phyloP scores from a whole-genome alignment of 352 stramenopile species.

The Globisporangium recalcitrans region DNA sequence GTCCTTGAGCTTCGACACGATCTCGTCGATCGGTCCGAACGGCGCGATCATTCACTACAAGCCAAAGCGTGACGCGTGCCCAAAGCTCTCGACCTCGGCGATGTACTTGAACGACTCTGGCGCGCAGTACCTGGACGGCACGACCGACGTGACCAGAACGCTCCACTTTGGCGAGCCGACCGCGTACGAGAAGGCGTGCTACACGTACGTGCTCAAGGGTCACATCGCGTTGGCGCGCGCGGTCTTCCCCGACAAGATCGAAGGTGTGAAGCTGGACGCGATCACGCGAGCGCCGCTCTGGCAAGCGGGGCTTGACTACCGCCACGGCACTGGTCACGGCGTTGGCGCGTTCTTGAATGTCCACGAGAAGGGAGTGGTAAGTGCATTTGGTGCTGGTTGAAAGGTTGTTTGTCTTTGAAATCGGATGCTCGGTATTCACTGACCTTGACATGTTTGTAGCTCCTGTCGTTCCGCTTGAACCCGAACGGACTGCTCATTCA shows the following conservation, averaged over 20 bases:
- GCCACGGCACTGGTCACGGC: conserved; percentile 96
- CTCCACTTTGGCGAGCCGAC: conserved; percentile 94
- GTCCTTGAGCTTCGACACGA: conserved; percentile 97
- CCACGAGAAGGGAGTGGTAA: conserved; percentile 90
- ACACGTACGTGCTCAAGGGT: conserved; percentile 96
- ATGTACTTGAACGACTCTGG: conserved; percentile 99
- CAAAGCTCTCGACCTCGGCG: conserved; percentile 87
- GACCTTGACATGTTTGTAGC: conserved; percentile 17
- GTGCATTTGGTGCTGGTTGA: not conserved
- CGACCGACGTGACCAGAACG: conserved; percentile 98
- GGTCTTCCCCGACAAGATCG: conserved; percentile 87
- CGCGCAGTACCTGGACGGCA: conserved; percentile 98
- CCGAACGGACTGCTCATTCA: conserved; percentile 76
- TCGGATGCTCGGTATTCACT: too few species aligned
- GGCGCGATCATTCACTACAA: conserved; percentile 96
- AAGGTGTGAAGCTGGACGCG: conserved; percentile 95
- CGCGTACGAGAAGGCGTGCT: conserved; percentile 91
- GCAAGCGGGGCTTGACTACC: conserved; percentile 94
- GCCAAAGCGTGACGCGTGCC: conserved; percentile 72
- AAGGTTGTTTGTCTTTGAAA: too few species aligned
- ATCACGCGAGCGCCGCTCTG: conserved; percentile 95
- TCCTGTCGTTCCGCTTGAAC: conserved; percentile 84
- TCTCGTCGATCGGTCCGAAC: conserved; percentile 95
- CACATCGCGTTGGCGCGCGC: conserved; percentile 94
- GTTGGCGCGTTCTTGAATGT: conserved; percentile 97